A percentile compares a stretch with the other conserved stretches of the same genome.
phyloP scores from a whole-genome alignment of 768 basidiomycete genomes.

The Leccinum subgranulosum region DNA sequence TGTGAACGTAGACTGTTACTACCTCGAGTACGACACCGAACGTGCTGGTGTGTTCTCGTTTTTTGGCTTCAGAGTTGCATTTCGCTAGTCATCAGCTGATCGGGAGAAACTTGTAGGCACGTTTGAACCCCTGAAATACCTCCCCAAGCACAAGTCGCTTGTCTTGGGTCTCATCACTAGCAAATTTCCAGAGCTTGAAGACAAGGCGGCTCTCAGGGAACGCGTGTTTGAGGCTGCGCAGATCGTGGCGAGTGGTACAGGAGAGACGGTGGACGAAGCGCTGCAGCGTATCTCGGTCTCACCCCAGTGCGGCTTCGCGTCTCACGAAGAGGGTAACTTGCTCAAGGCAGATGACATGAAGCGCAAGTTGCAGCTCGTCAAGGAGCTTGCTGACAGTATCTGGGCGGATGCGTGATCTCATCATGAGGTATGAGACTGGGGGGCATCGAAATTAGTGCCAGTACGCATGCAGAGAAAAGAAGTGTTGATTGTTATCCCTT shows the following conservation, averaged over 20 bases:
- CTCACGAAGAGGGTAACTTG: slow-evolving; percentile 43
- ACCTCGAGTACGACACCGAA: slow-evolving; percentile 47
- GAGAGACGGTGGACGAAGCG: slow-evolving; percentile 38
- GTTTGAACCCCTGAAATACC: slow-evolving; percentile 31
- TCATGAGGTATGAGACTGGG: neutral
- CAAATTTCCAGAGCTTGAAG: slow-evolving; percentile 43
- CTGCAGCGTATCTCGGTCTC: slow-evolving; percentile 38
- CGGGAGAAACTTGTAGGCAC: slow-evolving; percentile 9
- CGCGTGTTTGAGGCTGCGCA: slow-evolving; percentile 44
- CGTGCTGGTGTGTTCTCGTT: slow-evolving; percentile 36
- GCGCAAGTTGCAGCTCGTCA: slow-evolving; percentile 28
- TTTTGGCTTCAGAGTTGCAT: neutral
- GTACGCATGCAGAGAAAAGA: too few species aligned
- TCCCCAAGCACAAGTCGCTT: slow-evolving; percentile 37
- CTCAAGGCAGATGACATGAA: slow-evolving; percentile 36
- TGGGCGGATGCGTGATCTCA: slow-evolving; percentile 29
- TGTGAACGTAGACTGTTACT: slow-evolving; percentile 42
- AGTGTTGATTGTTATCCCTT: neutral
- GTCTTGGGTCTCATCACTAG: slow-evolving; percentile 44
- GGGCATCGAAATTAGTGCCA: neutral
- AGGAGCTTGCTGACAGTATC: slow-evolving; percentile 35
- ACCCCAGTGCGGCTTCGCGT: slow-evolving; percentile 53
- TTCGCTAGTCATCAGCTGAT: neutral
- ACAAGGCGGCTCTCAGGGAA: slow-evolving; percentile 36
- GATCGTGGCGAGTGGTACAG: slow-evolving; percentile 38